Conservation (phyloP, 2,329 filamentous ascomycete genomes). For the Paraphaeosphaeria minitans region DNA sequence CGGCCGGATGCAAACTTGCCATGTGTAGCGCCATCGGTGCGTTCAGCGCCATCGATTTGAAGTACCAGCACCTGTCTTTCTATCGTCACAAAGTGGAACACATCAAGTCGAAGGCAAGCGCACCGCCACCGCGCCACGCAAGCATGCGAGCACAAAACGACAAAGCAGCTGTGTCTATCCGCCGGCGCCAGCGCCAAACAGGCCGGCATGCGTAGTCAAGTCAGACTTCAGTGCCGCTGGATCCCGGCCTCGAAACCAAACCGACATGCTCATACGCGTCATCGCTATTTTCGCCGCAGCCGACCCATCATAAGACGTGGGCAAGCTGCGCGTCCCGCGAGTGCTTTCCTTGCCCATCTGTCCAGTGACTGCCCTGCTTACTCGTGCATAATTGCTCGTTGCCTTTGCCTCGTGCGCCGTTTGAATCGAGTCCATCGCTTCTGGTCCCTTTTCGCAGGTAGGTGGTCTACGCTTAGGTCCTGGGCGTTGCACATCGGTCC, state of each 20-base stretch:
- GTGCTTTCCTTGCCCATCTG: neutral
- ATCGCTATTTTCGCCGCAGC: slow-evolving; percentile 9
- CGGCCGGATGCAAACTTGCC: neutral
- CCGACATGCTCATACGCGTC: slow-evolving; percentile 13
- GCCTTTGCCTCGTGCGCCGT: slow-evolving; percentile 1
- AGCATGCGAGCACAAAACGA: neutral
- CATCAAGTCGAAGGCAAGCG: neutral
- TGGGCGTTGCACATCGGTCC: slow-evolving; percentile 3
- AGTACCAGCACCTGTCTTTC: neutral
- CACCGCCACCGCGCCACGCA: slow-evolving; percentile 16
- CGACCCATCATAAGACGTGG: slow-evolving; percentile 9
- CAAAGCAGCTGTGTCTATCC: neutral
- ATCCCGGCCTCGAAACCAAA: slow-evolving; percentile 11
- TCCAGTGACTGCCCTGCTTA: neutral
- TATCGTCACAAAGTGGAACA: neutral
- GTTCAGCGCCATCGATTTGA: neutral
- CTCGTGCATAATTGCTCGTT: neutral
- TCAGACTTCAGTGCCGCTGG: slow-evolving; percentile 13
- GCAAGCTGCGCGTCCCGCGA: neutral
- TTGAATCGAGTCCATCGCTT: neutral
- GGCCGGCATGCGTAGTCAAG: slow-evolving; percentile 1
- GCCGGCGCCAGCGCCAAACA: neutral
- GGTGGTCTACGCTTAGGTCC: slow-evolving; percentile 11
- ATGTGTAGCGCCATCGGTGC: neutral
- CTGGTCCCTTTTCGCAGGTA: slow-evolving; percentile 5